Percentiles rank a stretch among this genome's conserved stretches.
These are phyloP conservation scores for Penicillium paneum DNA, from an alignment of 2,329 filamentous ascomycete genomes.

Conservation along the genomic window DNA sequence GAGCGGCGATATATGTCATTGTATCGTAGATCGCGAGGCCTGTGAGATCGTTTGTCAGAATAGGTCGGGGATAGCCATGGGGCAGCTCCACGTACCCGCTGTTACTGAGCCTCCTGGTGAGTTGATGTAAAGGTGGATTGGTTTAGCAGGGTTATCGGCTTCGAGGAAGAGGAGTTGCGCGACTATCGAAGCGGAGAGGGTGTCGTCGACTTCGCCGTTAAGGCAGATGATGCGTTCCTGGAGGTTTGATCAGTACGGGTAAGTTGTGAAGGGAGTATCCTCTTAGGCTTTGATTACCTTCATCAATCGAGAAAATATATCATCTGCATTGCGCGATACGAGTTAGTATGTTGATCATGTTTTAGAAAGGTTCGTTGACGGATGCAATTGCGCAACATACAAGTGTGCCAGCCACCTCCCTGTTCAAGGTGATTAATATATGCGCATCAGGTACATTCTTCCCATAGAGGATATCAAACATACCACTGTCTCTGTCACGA, in stretches of 20 bases:
- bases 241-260: slow-evolving; percentile 35
- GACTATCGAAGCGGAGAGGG: slow-evolving; percentile 86
- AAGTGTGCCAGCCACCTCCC: slow-evolving; percentile 74
- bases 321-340: slow-evolving; percentile 52
- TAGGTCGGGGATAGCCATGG: not conserved
- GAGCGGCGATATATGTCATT: slow-evolving; percentile 92
- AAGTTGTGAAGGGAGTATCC: slow-evolving; percentile 11
- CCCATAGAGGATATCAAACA: slow-evolving; percentile 30
- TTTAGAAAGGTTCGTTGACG: slow-evolving; percentile 20
- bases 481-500: slow-evolving; percentile 56
- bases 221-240: slow-evolving; percentile 92
- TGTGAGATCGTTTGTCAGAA: slow-evolving; percentile 8
- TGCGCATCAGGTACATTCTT: not conserved
- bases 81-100: slow-evolving; percentile 52
- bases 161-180: slow-evolving; percentile 97
- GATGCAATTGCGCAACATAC: slow-evolving; percentile 48
- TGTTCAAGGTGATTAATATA: slow-evolving; percentile 38
- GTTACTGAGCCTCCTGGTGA: slow-evolving; percentile 90
- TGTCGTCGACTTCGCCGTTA: slow-evolving; percentile 87
- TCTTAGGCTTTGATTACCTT: slow-evolving; percentile 52
- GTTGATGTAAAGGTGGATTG: slow-evolving; percentile 97
- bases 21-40: slow-evolving; percentile 90
- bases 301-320: slow-evolving; percentile 76
- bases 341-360: slow-evolving; percentile 8
- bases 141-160: slow-evolving; percentile 90